A percentile compares a stretch with the other conserved stretches of the same genome.
Conservation (phyloP, 1,284 basidiomycete species). For the Ganoderma lucidum region DNA sequence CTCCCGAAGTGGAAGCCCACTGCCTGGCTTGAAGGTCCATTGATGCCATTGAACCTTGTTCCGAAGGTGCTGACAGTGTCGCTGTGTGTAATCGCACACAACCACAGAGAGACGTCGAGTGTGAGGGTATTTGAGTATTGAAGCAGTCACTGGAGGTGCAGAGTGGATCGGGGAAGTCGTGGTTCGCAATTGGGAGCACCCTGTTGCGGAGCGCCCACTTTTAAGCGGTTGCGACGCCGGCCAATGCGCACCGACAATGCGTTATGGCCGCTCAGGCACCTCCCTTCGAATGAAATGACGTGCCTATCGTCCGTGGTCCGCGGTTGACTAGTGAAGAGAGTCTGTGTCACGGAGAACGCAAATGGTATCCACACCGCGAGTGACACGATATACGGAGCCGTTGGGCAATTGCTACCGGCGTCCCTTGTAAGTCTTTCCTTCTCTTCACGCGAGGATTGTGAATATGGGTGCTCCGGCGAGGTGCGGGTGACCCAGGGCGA, state of each 20-base stretch:
- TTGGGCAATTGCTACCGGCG: background rate
- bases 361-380: background rate
- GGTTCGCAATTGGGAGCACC: background rate
- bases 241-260: background rate
- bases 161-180: background rate
- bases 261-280: background rate
- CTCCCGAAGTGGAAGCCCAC: background rate
- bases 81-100: background rate
- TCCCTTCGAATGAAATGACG: background rate
- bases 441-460: background rate
- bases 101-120: too few relatives aligned
- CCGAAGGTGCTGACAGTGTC: background rate
- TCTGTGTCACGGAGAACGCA: background rate
- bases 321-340: background rate
- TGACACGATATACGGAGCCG: background rate
- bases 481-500: background rate
- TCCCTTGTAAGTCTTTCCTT: background rate
- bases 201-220: background rate
- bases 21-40: background rate
- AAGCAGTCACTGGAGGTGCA: background rate
- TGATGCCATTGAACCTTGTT: background rate
- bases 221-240: constrained; percentile 3
- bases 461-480: background rate
- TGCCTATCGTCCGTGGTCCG: background rate
- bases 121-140: background rate